Evolutionary conservation across 1,284 basidiomycete genomes (phyloP).

Genomic region (Nidula niveotomentosa): DNA sequence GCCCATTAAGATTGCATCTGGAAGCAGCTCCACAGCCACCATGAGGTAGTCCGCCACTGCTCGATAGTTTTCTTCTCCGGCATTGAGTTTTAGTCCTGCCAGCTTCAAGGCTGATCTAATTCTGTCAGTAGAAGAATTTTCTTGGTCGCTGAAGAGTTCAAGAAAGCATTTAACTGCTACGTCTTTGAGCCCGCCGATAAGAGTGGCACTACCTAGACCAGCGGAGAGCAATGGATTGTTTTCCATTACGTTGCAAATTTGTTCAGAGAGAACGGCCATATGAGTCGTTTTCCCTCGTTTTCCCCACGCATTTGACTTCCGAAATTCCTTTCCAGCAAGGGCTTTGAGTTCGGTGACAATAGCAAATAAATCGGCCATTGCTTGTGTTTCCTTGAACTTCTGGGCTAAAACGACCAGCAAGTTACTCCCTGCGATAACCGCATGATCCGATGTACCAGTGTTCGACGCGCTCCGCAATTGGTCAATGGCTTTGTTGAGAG

Average conservation of each 20-base stretch:
- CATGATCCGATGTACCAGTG: neutral
- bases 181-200: neutral
- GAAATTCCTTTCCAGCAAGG: neutral
- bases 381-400: neutral
- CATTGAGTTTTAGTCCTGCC: neutral
- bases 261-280: neutral
- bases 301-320: neutral
- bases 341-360: neutral
- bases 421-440: neutral
- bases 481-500: neutral
- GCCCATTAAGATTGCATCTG: slow-evolving; percentile 4
- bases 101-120: neutral
- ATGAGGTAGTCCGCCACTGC: neutral
- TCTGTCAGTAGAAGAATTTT: neutral
- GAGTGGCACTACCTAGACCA: neutral
- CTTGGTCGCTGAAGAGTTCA: neutral
- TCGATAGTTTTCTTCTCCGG: neutral
- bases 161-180: neutral
- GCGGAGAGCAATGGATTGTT: neutral
- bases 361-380: neutral
- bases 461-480: neutral
- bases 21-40: neutral
- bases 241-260: neutral
- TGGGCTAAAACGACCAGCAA: neutral
- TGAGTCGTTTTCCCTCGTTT: neutral